A percentile compares a stretch with the other conserved stretches of the same genome.
Evolutionary conservation across 169 alveolate genomes (phyloP).

Genomic region (Perkinsus chesapeaki): DNA sequence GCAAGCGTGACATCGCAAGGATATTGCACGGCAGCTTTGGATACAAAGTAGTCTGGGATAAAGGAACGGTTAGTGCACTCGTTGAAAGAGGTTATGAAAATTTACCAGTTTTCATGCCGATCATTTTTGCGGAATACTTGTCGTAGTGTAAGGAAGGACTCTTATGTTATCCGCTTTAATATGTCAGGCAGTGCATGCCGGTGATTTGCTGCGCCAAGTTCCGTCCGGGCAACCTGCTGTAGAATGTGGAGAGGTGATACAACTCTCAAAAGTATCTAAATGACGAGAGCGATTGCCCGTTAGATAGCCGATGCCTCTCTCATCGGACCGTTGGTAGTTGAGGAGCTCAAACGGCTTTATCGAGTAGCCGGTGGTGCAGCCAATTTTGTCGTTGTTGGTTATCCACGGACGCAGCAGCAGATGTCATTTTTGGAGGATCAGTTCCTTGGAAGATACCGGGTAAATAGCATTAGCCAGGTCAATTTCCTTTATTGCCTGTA

Average conservation of each 20-base stretch:
- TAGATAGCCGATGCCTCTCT: background rate
- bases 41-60: background rate
- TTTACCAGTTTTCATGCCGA: too few species aligned
- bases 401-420: background rate
- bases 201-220: background rate
- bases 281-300: background rate
- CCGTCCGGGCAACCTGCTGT: background rate
- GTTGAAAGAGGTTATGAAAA: too few species aligned
- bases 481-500: background rate
- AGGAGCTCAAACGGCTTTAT: background rate
- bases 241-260: background rate
- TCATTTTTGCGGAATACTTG: too few species aligned
- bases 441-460: background rate
- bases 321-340: background rate
- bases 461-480: background rate
- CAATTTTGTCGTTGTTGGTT: background rate
- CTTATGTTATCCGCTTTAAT: background rate
- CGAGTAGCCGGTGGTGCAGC: background rate
- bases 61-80: too few species aligned
- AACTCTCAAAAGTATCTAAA: background rate
- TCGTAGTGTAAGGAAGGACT: too few species aligned
- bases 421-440: background rate
- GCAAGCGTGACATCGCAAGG: background rate
- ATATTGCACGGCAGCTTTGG: background rate
- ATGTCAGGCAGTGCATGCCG: background rate